phyloP scores from a whole-genome alignment of 1,284 basidiomycete genomes.

The Cryptococcus depauperatus region DNA sequence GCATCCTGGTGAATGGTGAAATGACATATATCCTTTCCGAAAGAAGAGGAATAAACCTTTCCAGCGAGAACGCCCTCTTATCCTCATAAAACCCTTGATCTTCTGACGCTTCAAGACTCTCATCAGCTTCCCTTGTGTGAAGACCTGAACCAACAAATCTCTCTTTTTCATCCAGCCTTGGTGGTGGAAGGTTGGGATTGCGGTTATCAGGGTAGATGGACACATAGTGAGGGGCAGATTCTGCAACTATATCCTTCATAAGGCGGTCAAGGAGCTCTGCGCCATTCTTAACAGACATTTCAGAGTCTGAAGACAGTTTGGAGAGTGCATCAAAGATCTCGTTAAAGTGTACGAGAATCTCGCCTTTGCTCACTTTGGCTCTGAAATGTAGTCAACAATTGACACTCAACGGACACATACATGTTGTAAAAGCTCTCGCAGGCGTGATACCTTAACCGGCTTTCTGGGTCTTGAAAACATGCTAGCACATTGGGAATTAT shows the following conservation, averaged over 20 bases:
- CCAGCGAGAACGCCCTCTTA: constrained; percentile 72
- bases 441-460: constrained; percentile 72
- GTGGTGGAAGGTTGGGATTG: constrained; percentile 24
- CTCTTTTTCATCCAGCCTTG: background rate
- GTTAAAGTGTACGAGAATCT: constrained; percentile 95
- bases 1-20: constrained; percentile 92
- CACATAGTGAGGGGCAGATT: constrained; percentile 90
- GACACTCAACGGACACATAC: constrained; percentile 16
- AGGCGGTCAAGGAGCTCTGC: constrained; percentile 95
- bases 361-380: constrained; percentile 94
- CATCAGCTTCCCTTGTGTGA: constrained; percentile 20
- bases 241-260: constrained; percentile 95
- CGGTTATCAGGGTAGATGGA: constrained; percentile 60
- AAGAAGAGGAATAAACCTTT: constrained; percentile 88
- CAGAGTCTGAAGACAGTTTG: constrained; percentile 94
- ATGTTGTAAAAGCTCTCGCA: constrained; percentile 99
- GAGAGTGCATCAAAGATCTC: constrained; percentile 95
- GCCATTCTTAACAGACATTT: constrained; percentile 95
- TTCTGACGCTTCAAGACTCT: constrained; percentile 34
- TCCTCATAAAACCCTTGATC: constrained; percentile 41
- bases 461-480: constrained; percentile 92
- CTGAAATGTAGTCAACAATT: constrained; percentile 14
- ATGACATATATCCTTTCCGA: constrained; percentile 90
- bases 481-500: constrained; percentile 85
- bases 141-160: background rate